phyloP scores from a whole-genome alignment of 2,329 filamentous ascomycete species.

The Calonectria honghensis region DNA sequence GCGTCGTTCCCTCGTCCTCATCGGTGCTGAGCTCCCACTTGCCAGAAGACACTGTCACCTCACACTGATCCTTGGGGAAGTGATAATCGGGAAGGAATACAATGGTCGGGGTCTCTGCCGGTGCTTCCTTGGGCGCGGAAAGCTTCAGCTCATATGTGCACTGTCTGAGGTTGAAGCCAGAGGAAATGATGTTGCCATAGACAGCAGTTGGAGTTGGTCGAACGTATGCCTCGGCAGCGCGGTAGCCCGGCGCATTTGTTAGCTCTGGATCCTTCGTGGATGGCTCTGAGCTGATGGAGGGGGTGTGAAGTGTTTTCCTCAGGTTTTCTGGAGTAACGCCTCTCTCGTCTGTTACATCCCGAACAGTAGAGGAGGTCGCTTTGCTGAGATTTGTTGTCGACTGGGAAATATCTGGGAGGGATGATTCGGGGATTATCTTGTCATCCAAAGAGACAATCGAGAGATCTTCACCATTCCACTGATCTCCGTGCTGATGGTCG shows the following conservation, averaged over 20 bases:
- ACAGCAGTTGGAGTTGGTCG: constrained; percentile 87
- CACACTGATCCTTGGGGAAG: constrained; percentile 84
- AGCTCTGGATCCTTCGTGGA: constrained; percentile 73
- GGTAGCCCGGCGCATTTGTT: constrained; percentile 82
- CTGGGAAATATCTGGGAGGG: constrained; percentile 67
- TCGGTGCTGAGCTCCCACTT: constrained; percentile 91
- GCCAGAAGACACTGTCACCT: constrained; percentile 86
- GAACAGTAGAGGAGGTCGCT: constrained; percentile 49
- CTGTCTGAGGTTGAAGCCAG: constrained; percentile 88
- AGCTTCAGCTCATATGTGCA: constrained; percentile 86
- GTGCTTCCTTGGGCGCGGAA: constrained; percentile 74
- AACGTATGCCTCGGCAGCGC: constrained; percentile 94
- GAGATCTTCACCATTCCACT: constrained; percentile 98
- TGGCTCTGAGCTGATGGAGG: constrained; percentile 77
- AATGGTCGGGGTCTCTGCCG: constrained; percentile 82
- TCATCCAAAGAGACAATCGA: constrained; percentile 94
- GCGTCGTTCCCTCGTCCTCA: constrained; percentile 79
- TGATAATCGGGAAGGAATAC: constrained; percentile 94
- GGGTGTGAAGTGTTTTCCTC: constrained; percentile 81
- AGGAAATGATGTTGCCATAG: constrained; percentile 81
- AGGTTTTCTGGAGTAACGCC: constrained; percentile 85
- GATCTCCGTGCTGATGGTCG: constrained; percentile 90
- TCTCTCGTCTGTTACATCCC: constrained; percentile 70
- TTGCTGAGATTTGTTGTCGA: constrained; percentile 66
- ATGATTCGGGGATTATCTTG: constrained; percentile 73